These are phyloP conservation scores for Berberis vulgaris DNA, from an alignment of 164 flowering plant genomes.

Conservation along the genomic window DNA sequence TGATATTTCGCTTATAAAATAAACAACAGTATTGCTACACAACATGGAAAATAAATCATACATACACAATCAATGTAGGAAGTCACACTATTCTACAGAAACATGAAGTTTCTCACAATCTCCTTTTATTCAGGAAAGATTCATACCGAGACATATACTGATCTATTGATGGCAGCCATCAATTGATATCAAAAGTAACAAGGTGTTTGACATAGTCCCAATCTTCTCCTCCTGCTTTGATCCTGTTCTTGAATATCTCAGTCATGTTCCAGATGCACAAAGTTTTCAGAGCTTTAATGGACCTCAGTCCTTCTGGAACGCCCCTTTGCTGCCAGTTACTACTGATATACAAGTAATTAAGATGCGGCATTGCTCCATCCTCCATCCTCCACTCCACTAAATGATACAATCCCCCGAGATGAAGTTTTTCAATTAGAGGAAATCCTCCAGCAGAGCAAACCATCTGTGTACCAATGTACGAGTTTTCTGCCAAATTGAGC, in stretches of 20 bases:
- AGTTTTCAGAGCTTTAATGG: slow-evolving; percentile 7
- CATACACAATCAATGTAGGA: too few relatives aligned
- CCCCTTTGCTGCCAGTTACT: background rate
- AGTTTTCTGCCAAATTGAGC: slow-evolving; percentile 7
- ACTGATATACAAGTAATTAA: background rate
- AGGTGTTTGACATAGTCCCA: slow-evolving; percentile 7
- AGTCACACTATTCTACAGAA: too few relatives aligned
- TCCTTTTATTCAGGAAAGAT: too few relatives aligned
- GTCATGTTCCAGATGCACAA: slow-evolving; percentile 15
- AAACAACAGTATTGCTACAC: too few relatives aligned
- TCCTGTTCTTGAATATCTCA: background rate
- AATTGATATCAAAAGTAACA: too few relatives aligned
- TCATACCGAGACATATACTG: too few relatives aligned
- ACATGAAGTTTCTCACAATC: too few relatives aligned
- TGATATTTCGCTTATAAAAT: too few relatives aligned
- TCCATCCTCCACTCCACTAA: slow-evolving; percentile 20
- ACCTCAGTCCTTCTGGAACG: slow-evolving; percentile 23
- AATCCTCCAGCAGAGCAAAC: slow-evolving; percentile 19
- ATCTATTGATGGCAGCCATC: too few relatives aligned
- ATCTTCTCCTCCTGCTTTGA: slow-evolving; percentile 7
- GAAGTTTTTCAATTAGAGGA: slow-evolving; percentile 14
- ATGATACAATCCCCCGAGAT: background rate
- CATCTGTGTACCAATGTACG: slow-evolving; percentile 13
- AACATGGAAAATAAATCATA: too few relatives aligned
- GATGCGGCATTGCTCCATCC: slow-evolving; percentile 21